A percentile compares a stretch with the other conserved stretches of the same genome.
phyloP scores from a whole-genome alignment of 495 filamentous ascomycete species.

The Stereocaulon alpinum region DNA sequence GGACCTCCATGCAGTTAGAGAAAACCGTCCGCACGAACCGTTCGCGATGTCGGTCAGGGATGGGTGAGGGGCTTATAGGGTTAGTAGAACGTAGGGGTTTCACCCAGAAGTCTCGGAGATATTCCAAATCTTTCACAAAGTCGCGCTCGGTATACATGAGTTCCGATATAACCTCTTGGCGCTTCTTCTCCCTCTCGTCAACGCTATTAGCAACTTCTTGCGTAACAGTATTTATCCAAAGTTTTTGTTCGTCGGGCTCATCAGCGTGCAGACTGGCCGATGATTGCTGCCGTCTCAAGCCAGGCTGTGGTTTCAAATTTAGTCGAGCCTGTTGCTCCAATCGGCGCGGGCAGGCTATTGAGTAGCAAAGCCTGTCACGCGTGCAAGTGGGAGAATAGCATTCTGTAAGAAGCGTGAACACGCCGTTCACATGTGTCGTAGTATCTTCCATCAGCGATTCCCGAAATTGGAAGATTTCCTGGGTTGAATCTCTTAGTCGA shows the following conservation, averaged over 20 bases:
- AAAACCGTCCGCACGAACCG: constrained; percentile 91
- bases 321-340: constrained; percentile 90
- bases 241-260: constrained; percentile 88
- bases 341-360: constrained; percentile 90
- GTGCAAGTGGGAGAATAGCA: constrained; percentile 98
- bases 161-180: constrained; percentile 96
- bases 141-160: constrained; percentile 98
- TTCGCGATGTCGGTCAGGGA: constrained; percentile 79
- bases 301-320: constrained; percentile 84
- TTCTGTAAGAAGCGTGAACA: constrained; percentile 91
- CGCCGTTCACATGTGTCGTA: constrained; percentile 80
- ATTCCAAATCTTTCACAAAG: constrained; percentile 98
- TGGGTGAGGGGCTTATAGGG: constrained; percentile 61
- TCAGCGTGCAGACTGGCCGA: constrained; percentile 72
- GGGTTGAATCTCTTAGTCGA: constrained; percentile 76
- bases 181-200: constrained; percentile 85
- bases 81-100: constrained; percentile 66
- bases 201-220: constrained; percentile 89
- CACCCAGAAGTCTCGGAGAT: constrained; percentile 98
- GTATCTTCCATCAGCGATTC: constrained; percentile 84
- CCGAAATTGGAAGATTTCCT: constrained; percentile 93
- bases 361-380: constrained; percentile 89
- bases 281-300: constrained; percentile 71
- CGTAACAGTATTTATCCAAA: constrained; percentile 98
- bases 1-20: constrained; percentile 89